These are phyloP conservation scores for Strigomonas galati DNA, from an alignment of 208 protist genomes.

Conservation along the genomic window DNA sequence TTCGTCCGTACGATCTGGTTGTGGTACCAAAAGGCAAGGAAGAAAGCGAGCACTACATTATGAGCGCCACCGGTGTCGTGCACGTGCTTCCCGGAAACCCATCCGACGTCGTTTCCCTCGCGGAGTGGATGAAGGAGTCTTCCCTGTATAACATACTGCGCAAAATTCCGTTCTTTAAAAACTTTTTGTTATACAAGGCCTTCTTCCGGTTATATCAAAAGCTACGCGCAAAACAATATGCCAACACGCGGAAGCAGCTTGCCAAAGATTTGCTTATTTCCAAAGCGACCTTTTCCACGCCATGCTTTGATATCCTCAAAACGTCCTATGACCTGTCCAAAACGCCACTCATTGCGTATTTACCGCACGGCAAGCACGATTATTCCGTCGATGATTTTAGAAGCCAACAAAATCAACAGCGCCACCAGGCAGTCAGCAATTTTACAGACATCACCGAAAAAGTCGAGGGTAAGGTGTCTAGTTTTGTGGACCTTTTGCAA, in stretches of 20 bases:
- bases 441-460: slow-evolving; percentile 66
- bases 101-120: slow-evolving; percentile 90
- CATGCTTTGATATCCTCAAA: slow-evolving; percentile 81
- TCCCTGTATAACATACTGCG: slow-evolving; percentile 91
- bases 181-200: slow-evolving; percentile 89
- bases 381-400: slow-evolving; percentile 88
- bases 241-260: slow-evolving; percentile 55
- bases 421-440: slow-evolving; percentile 50
- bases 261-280: slow-evolving; percentile 79
- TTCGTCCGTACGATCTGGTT: slow-evolving; percentile 91
- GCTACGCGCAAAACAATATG: slow-evolving; percentile 72
- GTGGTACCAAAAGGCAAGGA: slow-evolving; percentile 72
- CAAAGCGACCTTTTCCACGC: slow-evolving; percentile 80
- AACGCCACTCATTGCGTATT: slow-evolving; percentile 71
- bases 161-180: slow-evolving; percentile 92
- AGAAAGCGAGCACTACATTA: slow-evolving; percentile 91
- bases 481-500: slow-evolving; percentile 80
- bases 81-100: slow-evolving; percentile 86
- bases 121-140: slow-evolving; percentile 90
- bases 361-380: slow-evolving; percentile 84
- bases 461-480: slow-evolving; percentile 80
- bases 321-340: slow-evolving; percentile 71
- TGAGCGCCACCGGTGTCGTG: slow-evolving; percentile 92
- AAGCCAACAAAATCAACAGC: slow-evolving; percentile 59
- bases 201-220: slow-evolving; percentile 85